Percentiles rank a stretch among this genome's conserved stretches.
phyloP scores from a whole-genome alignment of 1,139 yeast genomes.

The Magnusiomyces ingens region DNA sequence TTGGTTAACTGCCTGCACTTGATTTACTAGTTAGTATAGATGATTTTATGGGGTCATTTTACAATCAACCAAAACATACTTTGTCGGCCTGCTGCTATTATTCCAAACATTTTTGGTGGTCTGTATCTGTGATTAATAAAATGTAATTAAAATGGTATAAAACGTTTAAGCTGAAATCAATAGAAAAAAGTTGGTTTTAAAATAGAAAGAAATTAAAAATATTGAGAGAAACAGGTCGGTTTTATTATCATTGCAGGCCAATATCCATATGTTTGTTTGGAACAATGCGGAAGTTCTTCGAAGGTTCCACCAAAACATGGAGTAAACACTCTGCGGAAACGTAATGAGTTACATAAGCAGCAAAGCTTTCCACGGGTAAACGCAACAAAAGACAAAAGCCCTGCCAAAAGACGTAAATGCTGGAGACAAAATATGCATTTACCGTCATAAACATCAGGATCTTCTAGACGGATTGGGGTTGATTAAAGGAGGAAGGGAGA shows the following conservation, averaged over 20 bases:
- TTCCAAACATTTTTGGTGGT: slow-evolving; percentile 36
- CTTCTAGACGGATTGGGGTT: slow-evolving; percentile 21
- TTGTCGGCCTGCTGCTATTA: slow-evolving; percentile 42
- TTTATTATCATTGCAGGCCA: slow-evolving; percentile 1
- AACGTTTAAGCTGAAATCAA: not conserved
- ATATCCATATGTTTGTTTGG: slow-evolving; percentile 6
- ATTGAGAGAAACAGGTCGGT: too few relatives aligned
- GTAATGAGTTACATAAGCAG: not conserved
- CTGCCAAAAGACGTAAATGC: not conserved
- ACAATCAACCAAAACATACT: slow-evolving; percentile 19
- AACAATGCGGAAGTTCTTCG: not conserved
- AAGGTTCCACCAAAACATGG: not conserved
- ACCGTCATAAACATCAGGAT: not conserved
- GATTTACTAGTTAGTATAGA: slow-evolving; percentile 26
- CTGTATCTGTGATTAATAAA: not conserved
- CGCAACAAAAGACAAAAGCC: not conserved
- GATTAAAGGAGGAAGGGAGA: not conserved
- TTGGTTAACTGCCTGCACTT: slow-evolving; percentile 35
- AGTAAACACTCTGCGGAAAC: not conserved
- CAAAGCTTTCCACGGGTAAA: too few relatives aligned
- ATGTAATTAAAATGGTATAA: not conserved
- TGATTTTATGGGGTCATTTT: not conserved
- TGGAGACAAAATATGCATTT: slow-evolving; percentile 8
- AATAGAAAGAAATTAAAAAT: too few relatives aligned
- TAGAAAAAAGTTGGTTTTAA: not conserved